A percentile compares a stretch with the other conserved stretches of the same genome.
phyloP scores from a whole-genome alignment of 106 monocot genomes.

The Agapanthus africanus region DNA sequence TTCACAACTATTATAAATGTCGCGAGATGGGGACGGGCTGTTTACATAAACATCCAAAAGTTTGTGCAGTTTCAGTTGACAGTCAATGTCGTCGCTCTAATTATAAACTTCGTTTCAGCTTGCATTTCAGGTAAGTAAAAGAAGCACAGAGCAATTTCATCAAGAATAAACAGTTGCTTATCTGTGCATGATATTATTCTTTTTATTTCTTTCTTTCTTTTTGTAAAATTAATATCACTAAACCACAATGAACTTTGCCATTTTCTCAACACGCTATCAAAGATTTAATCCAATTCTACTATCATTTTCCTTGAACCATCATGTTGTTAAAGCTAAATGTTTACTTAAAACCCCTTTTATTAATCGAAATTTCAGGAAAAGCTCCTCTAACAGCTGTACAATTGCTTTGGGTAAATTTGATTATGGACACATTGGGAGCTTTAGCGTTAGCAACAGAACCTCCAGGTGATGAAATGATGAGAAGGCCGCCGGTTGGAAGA shows the following conservation, averaged over 20 bases:
- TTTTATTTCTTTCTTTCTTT: too few species aligned
- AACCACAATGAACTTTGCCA: too few species aligned
- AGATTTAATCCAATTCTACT: too few species aligned
- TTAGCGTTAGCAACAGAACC: slow-evolving; percentile 86
- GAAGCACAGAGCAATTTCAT: not conserved
- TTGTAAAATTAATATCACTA: too few species aligned
- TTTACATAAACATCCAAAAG: slow-evolving; percentile 91
- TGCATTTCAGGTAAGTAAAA: slow-evolving; percentile 52
- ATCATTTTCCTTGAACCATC: not conserved
- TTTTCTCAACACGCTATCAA: too few species aligned
- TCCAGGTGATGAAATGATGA: slow-evolving; percentile 80
- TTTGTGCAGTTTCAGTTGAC: slow-evolving; percentile 91
- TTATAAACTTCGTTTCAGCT: slow-evolving; percentile 75
- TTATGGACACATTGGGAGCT: slow-evolving; percentile 89
- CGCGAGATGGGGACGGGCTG: slow-evolving; percentile 74
- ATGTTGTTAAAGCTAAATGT: too few species aligned
- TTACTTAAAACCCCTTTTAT: not conserved
- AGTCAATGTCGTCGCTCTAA: slow-evolving; percentile 77
- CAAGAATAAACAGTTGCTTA: not conserved
- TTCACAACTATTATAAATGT: slow-evolving; percentile 78
- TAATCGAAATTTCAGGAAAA: slow-evolving; percentile 28
- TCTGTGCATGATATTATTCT: not conserved
- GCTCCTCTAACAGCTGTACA: slow-evolving; percentile 91
- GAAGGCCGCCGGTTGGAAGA: slow-evolving; percentile 50
- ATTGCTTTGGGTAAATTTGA: slow-evolving; percentile 91